These are phyloP conservation scores for Euphorbia celastroides DNA, from an alignment of 441 rosid genomes.

Conservation along the genomic window DNA sequence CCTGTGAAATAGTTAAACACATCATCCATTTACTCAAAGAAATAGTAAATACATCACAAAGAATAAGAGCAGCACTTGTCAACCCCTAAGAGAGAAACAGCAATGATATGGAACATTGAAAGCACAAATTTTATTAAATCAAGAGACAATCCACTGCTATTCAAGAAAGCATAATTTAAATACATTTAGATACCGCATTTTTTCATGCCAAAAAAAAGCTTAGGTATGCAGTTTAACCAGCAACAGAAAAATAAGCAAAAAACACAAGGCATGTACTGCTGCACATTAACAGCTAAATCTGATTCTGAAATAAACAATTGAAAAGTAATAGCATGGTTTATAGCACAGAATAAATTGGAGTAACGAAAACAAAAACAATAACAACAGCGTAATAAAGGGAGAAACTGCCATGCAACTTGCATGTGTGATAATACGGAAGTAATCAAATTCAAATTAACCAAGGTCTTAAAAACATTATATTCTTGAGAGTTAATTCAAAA, in stretches of 20 bases:
- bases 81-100: neutral
- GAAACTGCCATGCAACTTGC: neutral
- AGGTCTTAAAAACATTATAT: no score
- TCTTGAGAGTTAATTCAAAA: no score
- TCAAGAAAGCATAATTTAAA: neutral
- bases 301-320: no score
- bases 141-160: neutral
- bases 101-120: neutral
- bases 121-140: neutral
- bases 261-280: neutral
- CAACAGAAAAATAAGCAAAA: constrained; percentile 1
- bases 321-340: neutral
- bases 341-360: neutral
- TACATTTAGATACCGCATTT: neutral
- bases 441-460: no score
- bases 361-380: neutral
- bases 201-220: neutral
- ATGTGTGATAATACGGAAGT: neutral
- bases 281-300: no score
- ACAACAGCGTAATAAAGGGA: no score
- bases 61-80: neutral
- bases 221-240: neutral
- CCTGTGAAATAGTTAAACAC: constrained; percentile 39
- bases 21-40: constrained; percentile 7
- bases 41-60: constrained; percentile 1